Evolutionary conservation across 345 rosid species (phyloP).

Genomic region (Nasturtium officinale): DNA sequence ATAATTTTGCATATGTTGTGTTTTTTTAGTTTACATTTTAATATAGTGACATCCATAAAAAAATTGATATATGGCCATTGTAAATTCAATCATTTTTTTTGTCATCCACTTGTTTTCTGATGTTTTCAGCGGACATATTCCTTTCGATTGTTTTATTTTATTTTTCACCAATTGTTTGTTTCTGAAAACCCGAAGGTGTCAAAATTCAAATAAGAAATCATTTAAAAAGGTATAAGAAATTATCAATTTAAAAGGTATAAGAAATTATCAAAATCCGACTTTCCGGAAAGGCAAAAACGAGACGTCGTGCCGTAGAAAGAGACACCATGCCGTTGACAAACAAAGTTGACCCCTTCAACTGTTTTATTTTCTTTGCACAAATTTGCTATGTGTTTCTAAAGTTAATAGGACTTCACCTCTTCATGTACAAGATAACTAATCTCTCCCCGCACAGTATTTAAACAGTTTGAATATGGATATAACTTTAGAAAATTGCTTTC

Average conservation of each 20-base stretch:
- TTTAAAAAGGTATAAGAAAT: neutral
- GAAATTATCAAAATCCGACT: neutral
- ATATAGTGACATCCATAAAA: neutral
- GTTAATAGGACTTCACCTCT: neutral
- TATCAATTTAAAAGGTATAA: neutral
- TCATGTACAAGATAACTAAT: neutral
- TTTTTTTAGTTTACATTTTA: neutral
- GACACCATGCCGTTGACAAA: conserved; percentile 18
- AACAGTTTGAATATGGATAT: neutral
- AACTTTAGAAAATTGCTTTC: neutral
- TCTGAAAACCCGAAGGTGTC: neutral
- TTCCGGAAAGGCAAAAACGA: conserved; percentile 12
- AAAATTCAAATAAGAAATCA: neutral
- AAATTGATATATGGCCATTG: neutral
- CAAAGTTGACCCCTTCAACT: neutral
- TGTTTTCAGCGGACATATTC: neutral
- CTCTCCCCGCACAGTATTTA: neutral
- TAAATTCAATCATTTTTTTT: neutral
- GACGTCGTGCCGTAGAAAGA: conserved; percentile 17
- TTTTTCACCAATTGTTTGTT: neutral
- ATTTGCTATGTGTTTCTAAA: neutral
- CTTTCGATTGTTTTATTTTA: neutral
- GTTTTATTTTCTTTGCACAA: neutral
- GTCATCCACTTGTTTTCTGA: neutral
- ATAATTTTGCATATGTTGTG: neutral